phyloP scores from a whole-genome alignment of 306 rosid species.

The Morella rubra region DNA sequence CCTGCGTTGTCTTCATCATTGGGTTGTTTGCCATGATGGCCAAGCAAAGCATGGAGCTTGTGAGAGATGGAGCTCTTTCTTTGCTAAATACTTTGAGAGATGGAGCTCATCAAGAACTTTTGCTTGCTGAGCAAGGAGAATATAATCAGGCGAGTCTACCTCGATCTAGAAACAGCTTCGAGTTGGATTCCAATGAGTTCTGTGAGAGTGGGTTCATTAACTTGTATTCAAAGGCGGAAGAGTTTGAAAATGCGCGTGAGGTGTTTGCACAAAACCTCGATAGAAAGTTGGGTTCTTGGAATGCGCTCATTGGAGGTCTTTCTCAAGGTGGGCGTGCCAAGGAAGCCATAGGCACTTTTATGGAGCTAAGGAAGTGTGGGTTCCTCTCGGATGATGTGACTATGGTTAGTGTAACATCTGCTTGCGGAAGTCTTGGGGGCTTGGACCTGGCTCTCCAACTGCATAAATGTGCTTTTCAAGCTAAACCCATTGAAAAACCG shows the following conservation, averaged over 20 bases:
- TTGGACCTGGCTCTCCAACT: constrained; percentile 51
- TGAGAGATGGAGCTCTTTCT: too few relatives aligned
- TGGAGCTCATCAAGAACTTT: too few relatives aligned
- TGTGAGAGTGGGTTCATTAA: constrained; percentile 63
- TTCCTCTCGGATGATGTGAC: constrained; percentile 57
- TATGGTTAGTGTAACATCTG: constrained; percentile 55
- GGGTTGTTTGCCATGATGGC: too few relatives aligned
- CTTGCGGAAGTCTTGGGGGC: constrained; percentile 64
- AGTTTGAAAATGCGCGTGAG: constrained; percentile 48
- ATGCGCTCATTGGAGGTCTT: constrained; percentile 57
- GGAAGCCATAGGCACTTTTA: constrained; percentile 48
- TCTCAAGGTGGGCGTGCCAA: constrained; percentile 23
- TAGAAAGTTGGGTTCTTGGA: constrained; percentile 75
- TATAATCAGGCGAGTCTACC: too few relatives aligned
- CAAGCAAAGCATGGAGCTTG: too few relatives aligned
- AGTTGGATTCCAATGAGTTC: constrained; percentile 49
- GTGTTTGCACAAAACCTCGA: constrained; percentile 60
- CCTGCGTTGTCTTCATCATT: too few relatives aligned
- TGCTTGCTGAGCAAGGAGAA: too few relatives aligned
- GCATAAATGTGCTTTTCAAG: constrained; percentile 62
- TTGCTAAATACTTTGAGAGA: too few relatives aligned
- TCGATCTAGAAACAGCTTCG: too few relatives aligned
- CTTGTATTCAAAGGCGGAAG: constrained; percentile 57
- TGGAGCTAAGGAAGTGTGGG: constrained; percentile 49
- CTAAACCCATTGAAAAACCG: constrained; percentile 24